These are phyloP conservation scores for Blastomyces parvus DNA, from an alignment of 2,329 filamentous ascomycete genomes.

Conservation along the genomic window DNA sequence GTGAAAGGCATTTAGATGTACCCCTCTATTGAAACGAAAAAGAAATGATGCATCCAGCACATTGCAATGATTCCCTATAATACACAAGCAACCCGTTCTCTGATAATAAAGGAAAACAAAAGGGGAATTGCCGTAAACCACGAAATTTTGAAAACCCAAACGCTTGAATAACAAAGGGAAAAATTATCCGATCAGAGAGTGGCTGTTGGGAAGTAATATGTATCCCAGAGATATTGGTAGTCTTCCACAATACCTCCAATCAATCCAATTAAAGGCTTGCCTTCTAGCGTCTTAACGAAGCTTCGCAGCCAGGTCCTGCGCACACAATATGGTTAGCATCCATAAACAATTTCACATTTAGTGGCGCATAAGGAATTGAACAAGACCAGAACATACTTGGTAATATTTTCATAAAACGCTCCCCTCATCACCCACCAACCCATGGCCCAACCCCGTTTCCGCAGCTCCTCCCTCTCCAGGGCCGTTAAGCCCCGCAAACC, in stretches of 20 bases:
- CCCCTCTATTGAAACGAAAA: background rate
- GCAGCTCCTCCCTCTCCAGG: constrained; percentile 82
- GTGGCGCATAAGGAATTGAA: background rate
- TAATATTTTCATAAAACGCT: constrained; percentile 92
- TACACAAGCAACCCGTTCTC: background rate
- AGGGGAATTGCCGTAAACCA: background rate
- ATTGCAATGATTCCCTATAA: background rate
- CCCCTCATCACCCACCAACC: constrained; percentile 95
- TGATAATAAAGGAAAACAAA: background rate
- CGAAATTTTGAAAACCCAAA: background rate
- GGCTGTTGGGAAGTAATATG: constrained; percentile 78
- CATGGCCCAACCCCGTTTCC: constrained; percentile 77
- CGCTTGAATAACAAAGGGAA: constrained; percentile 10
- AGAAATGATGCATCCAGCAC: background rate
- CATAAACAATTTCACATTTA: constrained; percentile 1
- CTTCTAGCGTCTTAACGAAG: constrained; percentile 59
- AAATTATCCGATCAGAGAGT: constrained; percentile 33
- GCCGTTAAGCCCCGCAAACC: constrained; percentile 68
- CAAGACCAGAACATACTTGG: constrained; percentile 42
- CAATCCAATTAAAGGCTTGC: constrained; percentile 67
- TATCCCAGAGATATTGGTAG: constrained; percentile 96
- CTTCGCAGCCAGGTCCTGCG: constrained; percentile 53
- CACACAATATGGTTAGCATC: constrained; percentile 21
- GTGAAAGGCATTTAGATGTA: background rate
- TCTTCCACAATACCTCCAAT: constrained; percentile 82